These are phyloP conservation scores for Arabis alpina DNA, from an alignment of 345 rosid species.

Conservation along the genomic window DNA sequence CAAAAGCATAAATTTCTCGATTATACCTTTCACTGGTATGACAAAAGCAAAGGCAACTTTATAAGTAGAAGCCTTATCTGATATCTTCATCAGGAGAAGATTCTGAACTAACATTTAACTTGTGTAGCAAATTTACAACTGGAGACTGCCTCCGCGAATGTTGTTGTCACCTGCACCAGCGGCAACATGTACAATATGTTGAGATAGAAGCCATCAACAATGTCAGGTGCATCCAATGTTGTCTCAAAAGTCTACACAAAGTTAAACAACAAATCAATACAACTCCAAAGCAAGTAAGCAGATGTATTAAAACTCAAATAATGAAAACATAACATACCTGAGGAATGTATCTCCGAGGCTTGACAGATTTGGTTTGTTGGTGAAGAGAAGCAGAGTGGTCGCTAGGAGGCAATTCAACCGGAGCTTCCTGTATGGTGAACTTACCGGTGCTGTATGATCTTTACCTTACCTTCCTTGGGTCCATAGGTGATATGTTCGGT, in stretches of 20 bases:
- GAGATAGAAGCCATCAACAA: constrained; percentile 46
- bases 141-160: no score
- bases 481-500: constrained; percentile 77
- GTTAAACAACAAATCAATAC: no score
- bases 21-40: no score
- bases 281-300: neutral
- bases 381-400: constrained; percentile 30
- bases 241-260: constrained; percentile 40
- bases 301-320: neutral
- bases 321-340: constrained; percentile 14
- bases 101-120: no score
- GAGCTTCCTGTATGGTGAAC: constrained; percentile 60
- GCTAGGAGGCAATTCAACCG: constrained; percentile 23
- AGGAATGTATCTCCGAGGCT: constrained; percentile 46
- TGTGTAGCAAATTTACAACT: no score
- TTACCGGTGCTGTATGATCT: constrained; percentile 42
- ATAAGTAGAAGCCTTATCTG: no score
- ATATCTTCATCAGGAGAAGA: no score
- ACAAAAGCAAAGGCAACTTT: no score
- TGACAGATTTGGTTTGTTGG: constrained; percentile 39
- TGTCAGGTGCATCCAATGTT: constrained; percentile 46
- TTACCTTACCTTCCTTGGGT: constrained; percentile 57
- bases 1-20: no score
- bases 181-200: no score
- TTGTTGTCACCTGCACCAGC: no score